Evolutionary conservation across 2,329 filamentous ascomycete genomes (phyloP).

Genomic region (Lecanosticta acicola): DNA sequence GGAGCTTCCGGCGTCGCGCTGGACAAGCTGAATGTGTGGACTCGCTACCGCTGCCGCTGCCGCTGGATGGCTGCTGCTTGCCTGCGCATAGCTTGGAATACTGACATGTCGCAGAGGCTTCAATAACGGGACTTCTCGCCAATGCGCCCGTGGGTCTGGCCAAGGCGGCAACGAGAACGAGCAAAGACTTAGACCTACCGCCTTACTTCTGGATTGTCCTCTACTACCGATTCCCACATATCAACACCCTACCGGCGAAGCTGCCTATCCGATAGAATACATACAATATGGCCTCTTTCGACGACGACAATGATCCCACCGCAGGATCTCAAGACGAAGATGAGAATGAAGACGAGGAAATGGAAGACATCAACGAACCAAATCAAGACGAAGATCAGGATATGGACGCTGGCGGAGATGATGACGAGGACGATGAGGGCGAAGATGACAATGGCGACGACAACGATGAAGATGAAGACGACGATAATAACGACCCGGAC

Average conservation of each 20-base stretch:
- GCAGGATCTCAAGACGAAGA: conserved; percentile 37
- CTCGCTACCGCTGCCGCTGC: too few relatives aligned
- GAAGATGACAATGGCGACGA: conserved; percentile 35
- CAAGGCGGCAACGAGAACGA: conserved; percentile 6
- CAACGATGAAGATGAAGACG: conserved; percentile 31
- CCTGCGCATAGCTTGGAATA: too few relatives aligned
- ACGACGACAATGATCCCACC: conserved; percentile 39
- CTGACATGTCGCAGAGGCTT: background rate
- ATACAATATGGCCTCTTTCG: conserved; percentile 37
- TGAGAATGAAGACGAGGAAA: conserved; percentile 44
- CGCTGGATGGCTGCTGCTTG: too few relatives aligned
- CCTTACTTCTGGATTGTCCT: too few relatives aligned
- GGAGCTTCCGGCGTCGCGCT: background rate
- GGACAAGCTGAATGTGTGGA: too few relatives aligned
- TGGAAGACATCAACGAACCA: conserved; percentile 38
- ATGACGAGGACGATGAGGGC: conserved; percentile 38
- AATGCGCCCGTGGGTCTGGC: conserved; percentile 9
- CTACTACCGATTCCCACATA: too few relatives aligned
- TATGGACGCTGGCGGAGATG: conserved; percentile 34
- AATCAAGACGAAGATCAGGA: conserved; percentile 36
- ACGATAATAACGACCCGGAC: conserved; percentile 39
- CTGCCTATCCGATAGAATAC: background rate
- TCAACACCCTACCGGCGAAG: background rate
- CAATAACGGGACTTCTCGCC: background rate
- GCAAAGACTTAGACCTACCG: conserved; percentile 6